Conservation (phyloP, 768 basidiomycete genomes). For the Boletus speciosus region DNA sequence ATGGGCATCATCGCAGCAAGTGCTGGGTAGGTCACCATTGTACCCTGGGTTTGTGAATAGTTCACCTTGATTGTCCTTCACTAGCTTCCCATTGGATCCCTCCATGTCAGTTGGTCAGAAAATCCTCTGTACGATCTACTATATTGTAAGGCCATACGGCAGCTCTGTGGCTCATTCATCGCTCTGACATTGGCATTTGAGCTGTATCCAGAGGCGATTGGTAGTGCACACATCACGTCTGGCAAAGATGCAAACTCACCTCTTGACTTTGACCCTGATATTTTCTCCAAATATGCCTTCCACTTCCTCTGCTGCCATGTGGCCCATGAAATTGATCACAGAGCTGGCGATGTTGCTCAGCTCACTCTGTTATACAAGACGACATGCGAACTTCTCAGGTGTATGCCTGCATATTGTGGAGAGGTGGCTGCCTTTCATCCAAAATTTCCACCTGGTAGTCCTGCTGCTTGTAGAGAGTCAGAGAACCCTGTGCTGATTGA, state of each 20-base stretch:
- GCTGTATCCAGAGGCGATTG: conserved; percentile 45
- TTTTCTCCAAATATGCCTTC: conserved; percentile 38
- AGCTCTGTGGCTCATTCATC: background rate
- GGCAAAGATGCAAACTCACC: conserved; percentile 39
- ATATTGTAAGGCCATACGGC: conserved; percentile 25
- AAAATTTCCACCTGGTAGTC: conserved; percentile 27
- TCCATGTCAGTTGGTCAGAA: conserved; percentile 20
- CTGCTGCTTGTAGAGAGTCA: conserved; percentile 22
- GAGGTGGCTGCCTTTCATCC: conserved; percentile 24
- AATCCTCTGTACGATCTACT: conserved; percentile 29
- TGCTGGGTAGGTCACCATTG: conserved; percentile 34
- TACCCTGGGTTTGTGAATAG: background rate
- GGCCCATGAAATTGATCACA: background rate
- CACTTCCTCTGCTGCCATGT: background rate
- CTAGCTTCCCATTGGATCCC: conserved; percentile 26
- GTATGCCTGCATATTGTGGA: conserved; percentile 39
- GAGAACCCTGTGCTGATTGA: conserved; percentile 21
- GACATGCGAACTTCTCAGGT: conserved; percentile 49
- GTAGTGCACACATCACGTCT: conserved; percentile 47
- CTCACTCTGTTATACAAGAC: conserved; percentile 55
- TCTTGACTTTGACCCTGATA: conserved; percentile 45
- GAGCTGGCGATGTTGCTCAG: conserved; percentile 38
- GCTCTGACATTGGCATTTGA: conserved; percentile 5
- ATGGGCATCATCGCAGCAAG: conserved; percentile 41
- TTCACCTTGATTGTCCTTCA: background rate